A percentile compares a stretch with the other conserved stretches of the same genome.
These are phyloP conservation scores for Chalciporus chontae DNA, from an alignment of 768 basidiomycete species.

Conservation along the genomic window DNA sequence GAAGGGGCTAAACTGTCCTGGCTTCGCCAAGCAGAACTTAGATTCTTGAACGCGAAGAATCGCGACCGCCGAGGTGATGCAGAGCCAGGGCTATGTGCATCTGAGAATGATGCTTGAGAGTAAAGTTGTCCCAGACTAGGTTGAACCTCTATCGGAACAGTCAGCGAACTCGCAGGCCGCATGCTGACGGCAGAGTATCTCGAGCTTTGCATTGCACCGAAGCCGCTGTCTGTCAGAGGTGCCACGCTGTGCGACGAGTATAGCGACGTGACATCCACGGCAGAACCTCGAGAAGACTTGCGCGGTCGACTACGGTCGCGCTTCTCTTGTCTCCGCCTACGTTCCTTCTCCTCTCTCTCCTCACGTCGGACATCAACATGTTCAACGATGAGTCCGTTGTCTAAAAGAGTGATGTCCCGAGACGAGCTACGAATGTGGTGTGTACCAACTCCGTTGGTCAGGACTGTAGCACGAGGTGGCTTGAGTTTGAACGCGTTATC, in stretches of 20 bases:
- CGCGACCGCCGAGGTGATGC: slow-evolving; percentile 63
- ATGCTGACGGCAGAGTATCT: slow-evolving; percentile 54
- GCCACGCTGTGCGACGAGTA: slow-evolving; percentile 63
- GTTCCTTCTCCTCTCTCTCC: slow-evolving; percentile 71
- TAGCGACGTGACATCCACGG: slow-evolving; percentile 67
- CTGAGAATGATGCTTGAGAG: slow-evolving; percentile 79
- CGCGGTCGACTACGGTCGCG: slow-evolving; percentile 54
- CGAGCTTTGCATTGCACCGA: slow-evolving; percentile 55
- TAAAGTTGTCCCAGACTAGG: slow-evolving; percentile 60
- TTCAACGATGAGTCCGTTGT: slow-evolving; percentile 88
- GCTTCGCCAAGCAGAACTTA: slow-evolving; percentile 70
- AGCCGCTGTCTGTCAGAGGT: slow-evolving; percentile 54
- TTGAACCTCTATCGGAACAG: slow-evolving; percentile 55
- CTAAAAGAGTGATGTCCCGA: slow-evolving; percentile 75
- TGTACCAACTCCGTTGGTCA: slow-evolving; percentile 33
- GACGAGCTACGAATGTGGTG: slow-evolving; percentile 48
- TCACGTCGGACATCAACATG: slow-evolving; percentile 80
- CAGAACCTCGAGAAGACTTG: slow-evolving; percentile 71
- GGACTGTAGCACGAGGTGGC: slow-evolving; percentile 41
- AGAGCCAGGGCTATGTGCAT: slow-evolving; percentile 71
- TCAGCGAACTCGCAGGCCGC: slow-evolving; percentile 60
- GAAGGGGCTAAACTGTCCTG: slow-evolving; percentile 81
- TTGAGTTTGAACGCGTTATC: slow-evolving; percentile 68
- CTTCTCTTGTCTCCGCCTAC: slow-evolving; percentile 65
- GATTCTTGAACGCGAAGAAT: slow-evolving; percentile 76